Conservation (phyloP, 345 rosid species). For the Eucalyptus marginata region DNA sequence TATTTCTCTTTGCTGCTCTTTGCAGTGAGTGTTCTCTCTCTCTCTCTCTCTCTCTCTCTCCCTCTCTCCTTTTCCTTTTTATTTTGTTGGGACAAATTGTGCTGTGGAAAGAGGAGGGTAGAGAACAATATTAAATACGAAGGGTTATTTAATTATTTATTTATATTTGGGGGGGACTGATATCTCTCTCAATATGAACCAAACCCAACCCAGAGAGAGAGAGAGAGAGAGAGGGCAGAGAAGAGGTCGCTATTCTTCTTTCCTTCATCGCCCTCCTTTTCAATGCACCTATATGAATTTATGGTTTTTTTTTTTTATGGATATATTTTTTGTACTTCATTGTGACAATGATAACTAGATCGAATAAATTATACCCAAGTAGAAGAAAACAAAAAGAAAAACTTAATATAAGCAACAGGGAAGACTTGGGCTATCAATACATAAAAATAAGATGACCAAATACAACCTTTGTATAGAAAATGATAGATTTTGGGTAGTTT, state of each 20-base stretch:
- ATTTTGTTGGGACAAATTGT: neutral
- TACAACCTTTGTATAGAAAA: neutral
- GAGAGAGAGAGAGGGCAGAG: neutral
- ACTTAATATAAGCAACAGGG: neutral
- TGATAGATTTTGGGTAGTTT: neutral
- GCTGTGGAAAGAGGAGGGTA: neutral
- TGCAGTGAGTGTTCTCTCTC: neutral
- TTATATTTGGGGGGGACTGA: conserved; percentile 7
- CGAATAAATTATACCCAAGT: neutral
- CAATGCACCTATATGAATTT: conserved; percentile 12
- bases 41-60: neutral
- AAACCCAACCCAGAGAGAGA: neutral
- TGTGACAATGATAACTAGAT: neutral
- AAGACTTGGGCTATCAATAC: neutral
- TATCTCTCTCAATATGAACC: conserved; percentile 8
- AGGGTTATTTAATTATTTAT: neutral
- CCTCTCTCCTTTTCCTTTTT: neutral
- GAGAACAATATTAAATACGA: neutral
- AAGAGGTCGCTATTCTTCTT: conserved; percentile 40
- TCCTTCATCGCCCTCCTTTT: conserved; percentile 13
- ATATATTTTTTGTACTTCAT: neutral
- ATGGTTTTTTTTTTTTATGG: neutral
- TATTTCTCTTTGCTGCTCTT: neutral
- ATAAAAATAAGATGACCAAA: neutral
- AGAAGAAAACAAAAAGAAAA: neutral